Percentiles rank a stretch among this genome's conserved stretches.
Evolutionary conservation across 345 rosid species (phyloP).

Genomic region (Laguncularia racemosa): DNA sequence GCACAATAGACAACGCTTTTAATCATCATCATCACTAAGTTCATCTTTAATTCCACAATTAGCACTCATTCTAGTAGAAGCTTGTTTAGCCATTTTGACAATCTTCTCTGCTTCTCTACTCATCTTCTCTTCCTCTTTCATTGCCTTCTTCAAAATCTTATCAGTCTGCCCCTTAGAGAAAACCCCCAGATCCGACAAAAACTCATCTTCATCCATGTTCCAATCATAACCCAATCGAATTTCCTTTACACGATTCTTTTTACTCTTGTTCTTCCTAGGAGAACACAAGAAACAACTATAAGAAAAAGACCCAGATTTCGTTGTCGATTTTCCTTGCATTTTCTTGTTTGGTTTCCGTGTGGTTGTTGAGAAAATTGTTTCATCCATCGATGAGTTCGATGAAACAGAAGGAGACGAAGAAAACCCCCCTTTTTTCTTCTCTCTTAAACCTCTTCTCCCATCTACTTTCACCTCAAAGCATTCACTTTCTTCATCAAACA

Average conservation of each 20-base stretch:
- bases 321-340: background rate
- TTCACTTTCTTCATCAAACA: slow-evolving; percentile 2
- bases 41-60: slow-evolving; percentile 19
- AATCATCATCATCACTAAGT: slow-evolving; percentile 22
- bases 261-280: slow-evolving; percentile 34
- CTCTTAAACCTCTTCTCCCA: background rate
- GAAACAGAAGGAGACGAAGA: slow-evolving; percentile 2
- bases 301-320: background rate
- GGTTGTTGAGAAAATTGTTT: slow-evolving; percentile 10
- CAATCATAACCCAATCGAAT: slow-evolving; percentile 23
- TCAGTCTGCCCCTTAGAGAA: slow-evolving; percentile 52
- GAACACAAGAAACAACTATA: slow-evolving; percentile 67
- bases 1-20: background rate
- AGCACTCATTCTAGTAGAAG: slow-evolving; percentile 33
- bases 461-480: background rate
- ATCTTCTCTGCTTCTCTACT: slow-evolving; percentile 62
- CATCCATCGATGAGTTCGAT: slow-evolving; percentile 7
- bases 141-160: slow-evolving; percentile 50
- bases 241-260: slow-evolving; percentile 11
- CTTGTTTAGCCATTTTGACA: slow-evolving; percentile 57
- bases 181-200: slow-evolving; percentile 34
- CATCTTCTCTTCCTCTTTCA: slow-evolving; percentile 53
- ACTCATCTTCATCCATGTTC: slow-evolving; percentile 26
- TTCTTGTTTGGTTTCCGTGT: slow-evolving; percentile 16
- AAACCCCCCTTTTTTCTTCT: background rate